Percentiles rank a stretch among this genome's conserved stretches.
Evolutionary conservation across 768 basidiomycete species (phyloP).

Genomic region (Suillus placidus): DNA sequence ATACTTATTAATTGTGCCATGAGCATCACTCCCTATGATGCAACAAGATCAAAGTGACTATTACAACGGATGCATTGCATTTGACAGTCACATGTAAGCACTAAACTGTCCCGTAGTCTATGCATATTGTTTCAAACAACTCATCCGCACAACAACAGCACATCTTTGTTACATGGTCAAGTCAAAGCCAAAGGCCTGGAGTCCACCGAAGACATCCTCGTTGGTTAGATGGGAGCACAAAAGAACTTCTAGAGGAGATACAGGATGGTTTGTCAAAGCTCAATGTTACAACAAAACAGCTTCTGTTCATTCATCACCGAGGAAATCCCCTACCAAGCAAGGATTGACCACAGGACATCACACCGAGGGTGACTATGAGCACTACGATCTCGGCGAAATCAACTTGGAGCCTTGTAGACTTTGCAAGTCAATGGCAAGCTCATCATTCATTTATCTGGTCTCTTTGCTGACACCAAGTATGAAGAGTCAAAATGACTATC

Average conservation of each 20-base stretch:
- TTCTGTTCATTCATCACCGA: not conserved
- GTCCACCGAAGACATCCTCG: not conserved
- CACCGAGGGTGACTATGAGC: not conserved
- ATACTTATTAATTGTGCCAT: too few relatives aligned
- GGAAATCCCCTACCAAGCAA: not conserved
- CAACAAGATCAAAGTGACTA: too few relatives aligned
- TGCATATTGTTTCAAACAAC: not conserved
- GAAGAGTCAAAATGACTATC: constrained; percentile 12
- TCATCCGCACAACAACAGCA: not conserved
- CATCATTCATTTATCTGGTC: not conserved
- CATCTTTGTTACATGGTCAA: not conserved
- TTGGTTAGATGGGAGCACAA: not conserved
- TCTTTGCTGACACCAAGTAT: not conserved
- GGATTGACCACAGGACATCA: not conserved
- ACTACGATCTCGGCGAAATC: not conserved
- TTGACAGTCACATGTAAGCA: too few relatives aligned
- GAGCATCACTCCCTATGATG: too few relatives aligned
- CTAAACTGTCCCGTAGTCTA: too few relatives aligned
- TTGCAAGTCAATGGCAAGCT: not conserved
- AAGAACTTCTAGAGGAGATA: not conserved
- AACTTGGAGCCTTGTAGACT: not conserved
- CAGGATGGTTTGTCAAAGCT: not conserved
- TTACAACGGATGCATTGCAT: too few relatives aligned
- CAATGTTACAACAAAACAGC: not conserved
- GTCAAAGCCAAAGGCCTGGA: not conserved